Evolutionary conservation across 345 rosid genomes (phyloP), one percentile per base, ranked within the genome.

Genomic region (Boechera divaricarpa): DNA sequence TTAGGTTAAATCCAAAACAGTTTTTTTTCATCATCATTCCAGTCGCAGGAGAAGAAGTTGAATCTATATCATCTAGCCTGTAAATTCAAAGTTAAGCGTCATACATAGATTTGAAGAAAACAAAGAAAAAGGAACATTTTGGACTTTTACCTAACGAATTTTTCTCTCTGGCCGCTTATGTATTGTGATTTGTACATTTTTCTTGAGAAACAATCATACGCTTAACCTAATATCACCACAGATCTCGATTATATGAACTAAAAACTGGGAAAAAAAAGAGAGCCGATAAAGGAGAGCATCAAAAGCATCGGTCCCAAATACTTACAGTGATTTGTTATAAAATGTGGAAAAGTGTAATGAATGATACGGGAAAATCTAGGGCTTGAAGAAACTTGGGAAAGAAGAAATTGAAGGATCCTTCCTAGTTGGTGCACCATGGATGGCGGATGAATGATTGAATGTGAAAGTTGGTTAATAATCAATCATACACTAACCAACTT

Each of bases 11-110:
- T 59, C 74, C 82, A 61, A 88, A 83, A 49, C 85, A 74, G 41
- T 63, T 11, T 76, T 84, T 16, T 63, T 83, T 86, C 85, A 77
- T 83, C 67, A 77, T 82, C 54, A 79, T 68, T 5, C 77, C 56
- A 8, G 76, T 77, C 1, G 90, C 44, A 35, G 86, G 45, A 42
- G 95, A 84, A 18, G 79, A 61, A 67, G 80, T 68, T 54, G 96
- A 87, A 80, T 87, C 92, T 79, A 85, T 69, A 67, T 92, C 96
- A 71, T 92, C 92, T 88, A 92, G 82, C 82, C 97, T 90, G 29
- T 56, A 18, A 59, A 29, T 58, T 21, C n/a, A 35, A 39, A 16
- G 38, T 59, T 68, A 69, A 28, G 39, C 13, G 1, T 36, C 56
- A 61, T 42, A 3, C 63, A 53, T 53, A 38, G 72, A 53, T 53